These are phyloP conservation scores for Westerdykella ornata DNA, from an alignment of 2,329 filamentous ascomycete genomes.

Conservation along the genomic window DNA sequence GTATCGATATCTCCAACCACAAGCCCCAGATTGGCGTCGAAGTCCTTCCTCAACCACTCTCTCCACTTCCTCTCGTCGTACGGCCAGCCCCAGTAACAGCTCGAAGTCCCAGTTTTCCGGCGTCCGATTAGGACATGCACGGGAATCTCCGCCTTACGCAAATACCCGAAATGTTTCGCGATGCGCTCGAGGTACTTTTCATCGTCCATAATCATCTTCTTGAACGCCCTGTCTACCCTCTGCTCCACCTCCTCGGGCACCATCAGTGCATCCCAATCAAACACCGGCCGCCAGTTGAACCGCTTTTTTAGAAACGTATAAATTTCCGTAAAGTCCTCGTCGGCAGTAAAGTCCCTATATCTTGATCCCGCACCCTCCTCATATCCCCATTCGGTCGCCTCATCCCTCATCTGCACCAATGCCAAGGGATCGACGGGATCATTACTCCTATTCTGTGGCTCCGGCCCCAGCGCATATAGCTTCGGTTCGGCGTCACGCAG, in stretches of 20 bases:
- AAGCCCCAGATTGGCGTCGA: conserved; percentile 12
- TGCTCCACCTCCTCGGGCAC: conserved; percentile 5
- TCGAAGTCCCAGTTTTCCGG: conserved; percentile 9
- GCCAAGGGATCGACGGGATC: conserved; percentile 16
- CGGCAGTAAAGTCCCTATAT: neutral
- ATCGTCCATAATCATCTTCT: neutral
- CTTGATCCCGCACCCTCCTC: neutral
- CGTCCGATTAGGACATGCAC: conserved; percentile 20
- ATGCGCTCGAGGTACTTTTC: conserved; percentile 1
- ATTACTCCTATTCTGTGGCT: conserved; percentile 10
- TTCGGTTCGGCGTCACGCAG: neutral
- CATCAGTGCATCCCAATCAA: conserved; percentile 25
- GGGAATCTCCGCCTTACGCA: conserved; percentile 14
- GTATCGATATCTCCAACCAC: conserved; percentile 15
- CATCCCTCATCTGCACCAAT: conserved; percentile 9
- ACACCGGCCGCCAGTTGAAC: conserved; percentile 21
- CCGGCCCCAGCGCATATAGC: conserved; percentile 8
- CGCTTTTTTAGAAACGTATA: conserved; percentile 18
- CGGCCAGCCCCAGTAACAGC: conserved; percentile 23
- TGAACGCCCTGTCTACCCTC: conserved; percentile 2
- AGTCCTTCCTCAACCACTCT: conserved; percentile 5
- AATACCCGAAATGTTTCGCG: conserved; percentile 7
- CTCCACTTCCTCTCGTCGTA: conserved; percentile 11
- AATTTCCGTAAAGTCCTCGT: conserved; percentile 1
- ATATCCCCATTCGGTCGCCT: neutral